phyloP scores from a whole-genome alignment of 768 basidiomycete genomes.

The Kwoniella sp. region DNA sequence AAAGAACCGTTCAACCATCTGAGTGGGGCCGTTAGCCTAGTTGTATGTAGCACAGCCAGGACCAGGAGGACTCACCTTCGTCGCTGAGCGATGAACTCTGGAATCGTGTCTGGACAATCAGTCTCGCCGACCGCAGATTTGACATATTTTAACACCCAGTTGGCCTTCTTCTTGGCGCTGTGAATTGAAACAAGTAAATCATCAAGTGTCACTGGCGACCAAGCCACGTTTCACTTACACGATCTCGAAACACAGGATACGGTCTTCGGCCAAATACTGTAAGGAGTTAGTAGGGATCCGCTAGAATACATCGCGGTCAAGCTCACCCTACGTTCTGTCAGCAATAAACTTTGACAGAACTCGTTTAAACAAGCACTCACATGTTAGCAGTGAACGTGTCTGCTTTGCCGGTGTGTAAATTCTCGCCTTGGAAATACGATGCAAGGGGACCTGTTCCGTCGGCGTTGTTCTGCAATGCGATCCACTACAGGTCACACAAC shows the following conservation, averaged over 20 bases:
- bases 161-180: constrained; percentile 51
- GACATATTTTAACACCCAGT: constrained; percentile 54
- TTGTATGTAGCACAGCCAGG: no score
- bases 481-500: constrained; percentile 72
- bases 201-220: background rate
- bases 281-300: background rate
- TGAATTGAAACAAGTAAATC: background rate
- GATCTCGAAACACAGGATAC: constrained; percentile 55
- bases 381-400: constrained; percentile 56
- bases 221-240: constrained; percentile 35
- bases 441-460: constrained; percentile 87
- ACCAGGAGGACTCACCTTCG: constrained; percentile 82
- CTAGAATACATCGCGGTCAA: background rate
- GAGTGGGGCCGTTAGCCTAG: constrained; percentile 2
- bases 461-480: constrained; percentile 79
- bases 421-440: constrained; percentile 90
- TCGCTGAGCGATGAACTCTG: constrained; percentile 91
- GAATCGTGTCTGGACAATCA: constrained; percentile 87
- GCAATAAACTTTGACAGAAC: background rate
- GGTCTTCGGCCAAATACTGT: constrained; percentile 55
- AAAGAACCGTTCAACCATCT: constrained; percentile 72
- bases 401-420: constrained; percentile 62
- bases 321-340: background rate
- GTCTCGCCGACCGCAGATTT: constrained; percentile 84
- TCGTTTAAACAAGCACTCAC: constrained; percentile 43